Evolutionary conservation across 306 rosid species (phyloP), one percentile per base, ranked within the genome.

Genomic region (Cucurbita moschata): DNA sequence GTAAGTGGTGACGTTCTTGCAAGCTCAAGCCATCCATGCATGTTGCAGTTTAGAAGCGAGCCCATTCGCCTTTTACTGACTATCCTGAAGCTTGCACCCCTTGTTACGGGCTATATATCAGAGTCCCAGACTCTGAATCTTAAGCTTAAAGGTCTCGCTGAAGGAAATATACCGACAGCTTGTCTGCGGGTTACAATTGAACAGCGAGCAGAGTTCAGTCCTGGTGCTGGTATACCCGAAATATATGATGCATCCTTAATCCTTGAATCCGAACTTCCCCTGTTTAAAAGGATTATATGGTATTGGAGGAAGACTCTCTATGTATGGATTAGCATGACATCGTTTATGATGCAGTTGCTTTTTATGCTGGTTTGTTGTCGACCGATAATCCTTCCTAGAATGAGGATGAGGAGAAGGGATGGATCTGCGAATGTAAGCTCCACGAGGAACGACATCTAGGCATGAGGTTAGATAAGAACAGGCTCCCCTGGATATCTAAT

Each of bases 201-300:
- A 77, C 96, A 85, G 73, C 86, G 93, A 56, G 93, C 96, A 49
- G 91, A 83, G 76, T 83, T 79, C 79, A 82, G 10, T 7, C 82
- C 86, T 77, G 93, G 96, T 54, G 96, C 93, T 46, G 98, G 98
- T 59, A 88, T 90, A 77, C 98, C 96, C 35, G 87, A 90, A 78
- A 81, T 92, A 80, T 90, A 92, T 9, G 91, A 88, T 72, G 87
- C 96, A 74, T 81, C 78, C 35, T 42, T 88, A 47, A 72, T 81
- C 72, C 77, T 93, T 58, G 85, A 85, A 53, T 90, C 92, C 0
- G 77, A 88, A 75, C 92, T 85, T 80, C 92, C 96, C 42, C 70
- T 87, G 14, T 77, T 87, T 26, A 86, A 73, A 81, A 81, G 85
- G 85, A 64, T 90, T 46, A 42, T 90, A 43, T 92, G 96, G 96